Percentiles rank a stretch among this genome's conserved stretches.
These are phyloP conservation scores for Vaccinium corymbosum DNA, from an alignment of 148 eudicot species.

Conservation along the genomic window DNA sequence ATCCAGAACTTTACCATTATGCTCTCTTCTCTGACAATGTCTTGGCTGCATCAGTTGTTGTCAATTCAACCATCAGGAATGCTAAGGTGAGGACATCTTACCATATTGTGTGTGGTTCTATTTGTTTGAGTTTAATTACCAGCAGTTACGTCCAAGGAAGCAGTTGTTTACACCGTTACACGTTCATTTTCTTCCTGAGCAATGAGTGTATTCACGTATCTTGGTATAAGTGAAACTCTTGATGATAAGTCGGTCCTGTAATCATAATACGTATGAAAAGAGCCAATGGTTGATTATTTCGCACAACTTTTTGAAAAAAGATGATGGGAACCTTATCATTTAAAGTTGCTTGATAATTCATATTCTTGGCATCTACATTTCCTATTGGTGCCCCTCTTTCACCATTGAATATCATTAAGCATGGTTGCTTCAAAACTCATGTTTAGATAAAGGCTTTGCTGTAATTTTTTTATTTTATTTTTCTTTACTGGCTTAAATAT, in stretches of 20 bases:
- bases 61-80: slow-evolving; percentile 70
- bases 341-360: neutral
- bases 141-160: neutral
- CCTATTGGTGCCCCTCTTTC: neutral
- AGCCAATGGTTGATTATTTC: neutral
- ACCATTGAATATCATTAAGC: neutral
- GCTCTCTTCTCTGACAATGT: slow-evolving; percentile 87
- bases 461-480: neutral
- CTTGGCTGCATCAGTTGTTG: slow-evolving; percentile 82
- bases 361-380: neutral
- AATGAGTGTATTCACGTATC: neutral
- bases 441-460: neutral
- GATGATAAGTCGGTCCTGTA: neutral
- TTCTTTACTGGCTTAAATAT: neutral
- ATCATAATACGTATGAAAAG: neutral
- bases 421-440: neutral
- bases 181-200: neutral
- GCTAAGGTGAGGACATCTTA: slow-evolving; percentile 52
- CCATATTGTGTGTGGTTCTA: neutral
- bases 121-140: slow-evolving; percentile 1
- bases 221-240: neutral
- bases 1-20: slow-evolving; percentile 68
- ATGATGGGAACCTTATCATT: neutral
- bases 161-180: neutral
- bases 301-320: neutral